Base-by-base conservation (phyloP, 1,139 yeast genomes). In the Zygosaccharomyces pseudobailii region DNA sequence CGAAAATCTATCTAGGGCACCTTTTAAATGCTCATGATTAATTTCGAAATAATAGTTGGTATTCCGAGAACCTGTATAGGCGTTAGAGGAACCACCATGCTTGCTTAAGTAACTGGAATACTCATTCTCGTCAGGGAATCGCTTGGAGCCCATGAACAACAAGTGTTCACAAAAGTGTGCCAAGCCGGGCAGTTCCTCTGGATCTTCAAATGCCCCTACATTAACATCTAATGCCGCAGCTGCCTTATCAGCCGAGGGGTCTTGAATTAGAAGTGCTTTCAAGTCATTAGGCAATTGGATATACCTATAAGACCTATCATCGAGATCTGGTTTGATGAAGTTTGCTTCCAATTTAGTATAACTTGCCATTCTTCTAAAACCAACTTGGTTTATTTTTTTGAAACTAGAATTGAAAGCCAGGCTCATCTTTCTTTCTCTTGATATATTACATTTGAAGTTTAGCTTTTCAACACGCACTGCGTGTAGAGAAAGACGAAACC, bases 111-210 rank as follows among this genome's bases (percentile, higher is more conserved):
- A 92, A 47, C 83, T 79, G 40, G 84, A 75, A 66, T 92, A 92
- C 58, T 88, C 97, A 65, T 88, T 89, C 66, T 92, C 98, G 50
- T 77, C 74, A 0, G 98, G 98, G 61, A 84, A 92, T 68, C 89
- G 90, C 56, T 79, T 74, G 4, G 97, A 90, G n/a, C 98, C 98
- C 96, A 92, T 88, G 66, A 92, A 92, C 52, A 92, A 72, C 56
- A 92, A 73, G 68, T 92, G 98, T 70, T 92, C 98, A 69, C 97
- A 89, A 67, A 92, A 92, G 68, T 92, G 98, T 3, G 98, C 98
- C 52, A 92, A 72, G 1, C 98, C 98, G 2, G 90, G 84, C 27
- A 88, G 67, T 25, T 75, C 72, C 43, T 76, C 73, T 17, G 87
- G 87, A 62, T 92, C 97, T 43, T 86, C 79, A 64, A 84, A 87